Percentiles rank a stretch among this genome's conserved stretches.
Evolutionary conservation across 2,329 filamentous ascomycete species (phyloP).

Genomic region (Phoma sp.): DNA sequence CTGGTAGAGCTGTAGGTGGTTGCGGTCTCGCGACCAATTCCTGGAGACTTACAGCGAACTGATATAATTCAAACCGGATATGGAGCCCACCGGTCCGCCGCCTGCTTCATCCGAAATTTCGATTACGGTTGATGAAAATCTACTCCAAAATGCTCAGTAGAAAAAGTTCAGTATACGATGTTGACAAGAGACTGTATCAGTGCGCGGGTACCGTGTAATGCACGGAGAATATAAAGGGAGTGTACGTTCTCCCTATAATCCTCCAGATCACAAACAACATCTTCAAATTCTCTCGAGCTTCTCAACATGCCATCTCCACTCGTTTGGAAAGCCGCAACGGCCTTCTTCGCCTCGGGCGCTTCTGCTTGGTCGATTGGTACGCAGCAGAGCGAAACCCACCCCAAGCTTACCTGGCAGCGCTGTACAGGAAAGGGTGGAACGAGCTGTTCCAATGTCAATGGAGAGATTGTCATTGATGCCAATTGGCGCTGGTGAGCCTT

Average conservation of each 20-base stretch:
- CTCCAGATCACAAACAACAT: neutral
- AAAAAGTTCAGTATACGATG: neutral
- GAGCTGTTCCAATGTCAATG: conserved; percentile 44
- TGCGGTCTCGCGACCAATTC: neutral
- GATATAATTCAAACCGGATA: conserved; percentile 26
- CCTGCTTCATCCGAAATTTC: conserved; percentile 24
- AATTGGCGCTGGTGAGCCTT: conserved; percentile 52
- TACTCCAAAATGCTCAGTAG: neutral
- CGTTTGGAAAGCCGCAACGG: conserved; percentile 28
- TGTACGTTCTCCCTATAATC: neutral
- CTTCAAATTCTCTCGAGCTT: neutral
- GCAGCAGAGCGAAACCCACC: conserved; percentile 50
- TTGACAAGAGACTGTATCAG: neutral
- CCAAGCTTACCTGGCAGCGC: conserved; percentile 46
- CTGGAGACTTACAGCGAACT: neutral
- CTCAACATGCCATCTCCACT: conserved; percentile 32
- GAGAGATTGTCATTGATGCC: conserved; percentile 50
- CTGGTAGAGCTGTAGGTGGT: neutral
- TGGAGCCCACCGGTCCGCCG: conserved; percentile 26
- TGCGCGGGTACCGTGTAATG: neutral
- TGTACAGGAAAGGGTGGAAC: conserved; percentile 47
- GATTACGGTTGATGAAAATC: conserved; percentile 3
- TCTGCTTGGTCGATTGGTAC: conserved; percentile 29
- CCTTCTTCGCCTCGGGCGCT: conserved; percentile 34
- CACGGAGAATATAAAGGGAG: neutral